These are phyloP conservation scores for Spatholobus suberectus DNA, from an alignment of 306 rosid species.

Conservation along the genomic window DNA sequence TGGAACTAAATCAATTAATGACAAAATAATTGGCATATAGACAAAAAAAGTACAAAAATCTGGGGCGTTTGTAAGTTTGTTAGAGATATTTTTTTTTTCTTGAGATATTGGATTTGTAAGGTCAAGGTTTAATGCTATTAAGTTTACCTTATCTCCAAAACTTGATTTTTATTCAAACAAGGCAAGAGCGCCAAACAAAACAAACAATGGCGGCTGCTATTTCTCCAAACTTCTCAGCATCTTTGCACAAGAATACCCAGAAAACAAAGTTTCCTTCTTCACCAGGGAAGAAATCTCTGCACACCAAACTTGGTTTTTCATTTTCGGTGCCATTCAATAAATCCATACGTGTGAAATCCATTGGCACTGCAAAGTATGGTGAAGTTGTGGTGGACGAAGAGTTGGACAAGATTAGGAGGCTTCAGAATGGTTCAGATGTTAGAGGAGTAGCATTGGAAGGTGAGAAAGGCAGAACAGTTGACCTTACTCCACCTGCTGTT, in stretches of 20 bases:
- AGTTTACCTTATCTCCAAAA: slow-evolving; percentile 48
- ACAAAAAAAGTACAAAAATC: slow-evolving; percentile 57
- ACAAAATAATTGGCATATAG: slow-evolving; percentile 31
- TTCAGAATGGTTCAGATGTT: slow-evolving; percentile 93
- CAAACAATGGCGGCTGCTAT: slow-evolving; percentile 59
- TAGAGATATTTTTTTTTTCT: slow-evolving; percentile 43
- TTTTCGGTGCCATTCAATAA: slow-evolving; percentile 41
- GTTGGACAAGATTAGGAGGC: slow-evolving; percentile 77
- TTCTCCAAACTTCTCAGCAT: slow-evolving; percentile 50
- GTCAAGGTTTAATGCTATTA: slow-evolving; percentile 49
- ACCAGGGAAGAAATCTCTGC: slow-evolving; percentile 27
- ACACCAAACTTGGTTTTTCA: slow-evolving; percentile 43
- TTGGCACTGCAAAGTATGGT: slow-evolving; percentile 56
- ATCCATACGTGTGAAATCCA: slow-evolving; percentile 34
- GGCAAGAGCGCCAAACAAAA: slow-evolving; percentile 54
- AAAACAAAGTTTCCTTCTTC: slow-evolving; percentile 43
- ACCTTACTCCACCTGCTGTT: slow-evolving; percentile 75
- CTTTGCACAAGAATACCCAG: slow-evolving; percentile 36
- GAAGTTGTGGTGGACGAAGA: slow-evolving; percentile 80
- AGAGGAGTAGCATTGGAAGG: slow-evolving; percentile 89
- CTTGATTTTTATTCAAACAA: slow-evolving; percentile 43
- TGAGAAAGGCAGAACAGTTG: slow-evolving; percentile 77
- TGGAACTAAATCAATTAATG: slow-evolving; percentile 3
- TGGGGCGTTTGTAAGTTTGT: slow-evolving; percentile 49
- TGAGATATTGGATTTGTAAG: slow-evolving; percentile 55